phyloP scores from a whole-genome alignment of 73 alveolate species.

The Paramecium sonneborni region DNA sequence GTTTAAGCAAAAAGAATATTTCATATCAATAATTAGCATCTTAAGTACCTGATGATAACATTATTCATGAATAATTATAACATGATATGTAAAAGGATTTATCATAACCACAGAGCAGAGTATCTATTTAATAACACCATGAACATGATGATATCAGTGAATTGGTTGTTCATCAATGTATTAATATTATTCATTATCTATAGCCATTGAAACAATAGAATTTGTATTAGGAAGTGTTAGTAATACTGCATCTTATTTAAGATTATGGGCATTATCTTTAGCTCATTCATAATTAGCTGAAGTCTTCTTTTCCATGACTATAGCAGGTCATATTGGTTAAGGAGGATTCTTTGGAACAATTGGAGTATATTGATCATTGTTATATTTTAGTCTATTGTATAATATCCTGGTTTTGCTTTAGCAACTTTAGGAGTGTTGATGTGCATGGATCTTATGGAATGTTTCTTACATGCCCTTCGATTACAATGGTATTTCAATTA shows the following conservation, averaged over 20 bases:
- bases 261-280: slow-evolving; percentile 92
- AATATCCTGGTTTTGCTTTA: slow-evolving; percentile 63
- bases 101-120: slow-evolving; percentile 34
- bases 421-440: slow-evolving; percentile 87
- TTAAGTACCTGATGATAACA: neutral
- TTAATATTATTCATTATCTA: slow-evolving; percentile 16
- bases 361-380: slow-evolving; percentile 6
- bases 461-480: slow-evolving; percentile 94
- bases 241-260: slow-evolving; percentile 93
- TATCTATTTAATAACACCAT: neutral
- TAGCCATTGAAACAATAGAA: slow-evolving; percentile 86
- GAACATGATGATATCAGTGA: slow-evolving; percentile 84
- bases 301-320: slow-evolving; percentile 79
- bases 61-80: neutral
- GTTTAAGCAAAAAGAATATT: neutral
- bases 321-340: slow-evolving; percentile 69
- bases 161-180: slow-evolving; percentile 86
- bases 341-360: slow-evolving; percentile 61
- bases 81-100: neutral
- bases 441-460: slow-evolving; percentile 97
- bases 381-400: slow-evolving; percentile 28
- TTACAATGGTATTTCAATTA: slow-evolving; percentile 78
- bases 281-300: slow-evolving; percentile 85
- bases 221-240: slow-evolving; percentile 92
- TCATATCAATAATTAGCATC: neutral